Conservation (phyloP, 2,329 filamentous ascomycete species). For the Apiospora phragmitis region DNA sequence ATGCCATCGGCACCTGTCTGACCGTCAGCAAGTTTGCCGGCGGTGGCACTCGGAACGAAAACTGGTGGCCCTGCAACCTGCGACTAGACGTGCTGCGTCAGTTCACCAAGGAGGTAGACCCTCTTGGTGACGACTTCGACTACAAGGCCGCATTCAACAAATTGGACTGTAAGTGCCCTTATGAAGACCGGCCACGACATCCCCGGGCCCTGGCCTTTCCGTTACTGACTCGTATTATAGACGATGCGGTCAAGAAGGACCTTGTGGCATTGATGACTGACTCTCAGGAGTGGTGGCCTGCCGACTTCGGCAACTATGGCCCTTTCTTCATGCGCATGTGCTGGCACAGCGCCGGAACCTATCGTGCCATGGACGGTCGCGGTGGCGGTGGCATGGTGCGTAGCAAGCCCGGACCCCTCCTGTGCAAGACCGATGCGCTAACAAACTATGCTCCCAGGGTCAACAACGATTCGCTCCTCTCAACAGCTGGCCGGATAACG, state of each 20-base stretch:
- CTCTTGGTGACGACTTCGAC: slow-evolving; percentile 66
- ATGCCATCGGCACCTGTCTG: not conserved
- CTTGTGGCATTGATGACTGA: slow-evolving; percentile 71
- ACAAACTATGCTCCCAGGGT: slow-evolving; percentile 42
- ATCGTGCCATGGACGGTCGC: slow-evolving; percentile 73
- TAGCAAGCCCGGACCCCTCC: not conserved
- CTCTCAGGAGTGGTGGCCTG: slow-evolving; percentile 80
- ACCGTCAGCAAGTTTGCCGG: slow-evolving; percentile 12
- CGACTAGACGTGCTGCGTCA: slow-evolving; percentile 74
- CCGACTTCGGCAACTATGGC: slow-evolving; percentile 79
- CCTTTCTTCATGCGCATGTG: slow-evolving; percentile 80
- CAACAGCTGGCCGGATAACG: slow-evolving; percentile 82
- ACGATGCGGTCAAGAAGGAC: slow-evolving; percentile 73
- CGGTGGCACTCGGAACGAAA: slow-evolving; percentile 62
- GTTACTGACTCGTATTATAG: slow-evolving; percentile 4
- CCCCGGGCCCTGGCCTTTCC: not conserved
- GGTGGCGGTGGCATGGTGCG: slow-evolving; percentile 62
- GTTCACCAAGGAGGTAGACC: slow-evolving; percentile 64
- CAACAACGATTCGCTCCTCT: slow-evolving; percentile 80
- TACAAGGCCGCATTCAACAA: slow-evolving; percentile 72
- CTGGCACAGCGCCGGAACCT: slow-evolving; percentile 80
- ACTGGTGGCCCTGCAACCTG: slow-evolving; percentile 75
- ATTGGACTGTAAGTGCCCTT: slow-evolving; percentile 51
- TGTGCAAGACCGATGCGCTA: not conserved
- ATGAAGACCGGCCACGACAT: not conserved